These are phyloP conservation scores for Pleurotus eryngii DNA, from an alignment of 768 basidiomycete species.

Conservation along the genomic window DNA sequence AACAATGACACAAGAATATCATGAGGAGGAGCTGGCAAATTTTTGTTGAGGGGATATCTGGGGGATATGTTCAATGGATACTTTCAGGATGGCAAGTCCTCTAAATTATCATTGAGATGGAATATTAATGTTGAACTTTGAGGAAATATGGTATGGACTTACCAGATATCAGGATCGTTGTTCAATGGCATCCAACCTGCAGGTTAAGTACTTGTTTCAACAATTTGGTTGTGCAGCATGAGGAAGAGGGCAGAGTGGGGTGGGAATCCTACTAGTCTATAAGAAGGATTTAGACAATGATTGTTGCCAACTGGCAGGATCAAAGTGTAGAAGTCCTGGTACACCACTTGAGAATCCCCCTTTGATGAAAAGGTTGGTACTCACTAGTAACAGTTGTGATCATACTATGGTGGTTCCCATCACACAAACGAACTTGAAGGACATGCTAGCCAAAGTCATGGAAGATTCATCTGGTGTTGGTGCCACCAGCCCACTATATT, in stretches of 20 bases:
- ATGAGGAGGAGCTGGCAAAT: conserved; percentile 12
- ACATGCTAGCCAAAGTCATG: neutral
- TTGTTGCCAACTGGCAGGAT: neutral
- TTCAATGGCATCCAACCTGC: conserved; percentile 25
- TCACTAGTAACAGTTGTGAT: neutral
- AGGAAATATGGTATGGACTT: conserved; percentile 27
- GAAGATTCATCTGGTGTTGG: neutral
- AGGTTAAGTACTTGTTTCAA: conserved; percentile 23
- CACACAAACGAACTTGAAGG: neutral
- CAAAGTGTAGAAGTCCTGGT: neutral
- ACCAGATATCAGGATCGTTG: conserved; percentile 25
- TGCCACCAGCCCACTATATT: neutral
- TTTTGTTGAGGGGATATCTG: conserved; percentile 12
- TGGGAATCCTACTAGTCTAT: conserved; percentile 19
- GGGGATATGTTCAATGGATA: conserved; percentile 23
- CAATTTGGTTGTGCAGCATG: conserved; percentile 24
- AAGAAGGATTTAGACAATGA: neutral
- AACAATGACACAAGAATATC: conserved; percentile 22
- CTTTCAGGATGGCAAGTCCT: conserved; percentile 28
- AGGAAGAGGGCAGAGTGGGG: conserved; percentile 9
- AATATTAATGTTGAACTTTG: neutral
- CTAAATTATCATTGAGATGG: no score
- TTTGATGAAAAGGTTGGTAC: neutral
- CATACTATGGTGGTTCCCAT: neutral
- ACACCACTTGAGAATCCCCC: neutral